phyloP scores from a whole-genome alignment of 129 eudicot species.

The Ambrosia artemisiifolia region DNA sequence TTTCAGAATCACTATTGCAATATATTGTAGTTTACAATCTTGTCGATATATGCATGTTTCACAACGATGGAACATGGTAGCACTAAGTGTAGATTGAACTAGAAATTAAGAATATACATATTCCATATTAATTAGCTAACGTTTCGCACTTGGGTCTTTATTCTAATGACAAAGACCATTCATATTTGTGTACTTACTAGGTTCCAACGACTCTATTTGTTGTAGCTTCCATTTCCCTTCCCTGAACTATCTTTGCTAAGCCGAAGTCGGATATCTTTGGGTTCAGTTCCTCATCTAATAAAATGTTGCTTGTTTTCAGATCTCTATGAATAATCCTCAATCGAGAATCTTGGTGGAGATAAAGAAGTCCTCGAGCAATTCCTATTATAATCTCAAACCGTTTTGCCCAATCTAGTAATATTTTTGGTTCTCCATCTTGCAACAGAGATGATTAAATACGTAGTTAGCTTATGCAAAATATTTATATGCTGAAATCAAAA shows the following conservation, averaged over 20 bases:
- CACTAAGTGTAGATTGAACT: neutral
- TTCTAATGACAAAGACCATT: neutral
- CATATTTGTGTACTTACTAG: conserved; percentile 12
- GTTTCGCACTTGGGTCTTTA: neutral
- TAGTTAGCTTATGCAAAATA: neutral
- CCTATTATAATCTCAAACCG: conserved; percentile 41
- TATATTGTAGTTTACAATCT: too few species aligned
- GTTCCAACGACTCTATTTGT: conserved; percentile 42
- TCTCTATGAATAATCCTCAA: conserved; percentile 37
- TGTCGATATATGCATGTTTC: too few species aligned
- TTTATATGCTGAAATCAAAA: neutral
- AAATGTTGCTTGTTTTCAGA: conserved; percentile 40
- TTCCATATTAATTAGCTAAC: neutral
- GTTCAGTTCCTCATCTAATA: conserved; percentile 39
- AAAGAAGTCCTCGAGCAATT: conserved; percentile 46
- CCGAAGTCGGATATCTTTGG: conserved; percentile 52
- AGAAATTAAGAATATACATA: neutral
- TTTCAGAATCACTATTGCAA: too few species aligned
- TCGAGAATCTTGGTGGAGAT: conserved; percentile 51
- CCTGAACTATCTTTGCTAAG: conserved; percentile 48
- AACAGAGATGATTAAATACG: neutral
- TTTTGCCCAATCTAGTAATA: conserved; percentile 27
- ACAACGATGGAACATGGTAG: neutral
- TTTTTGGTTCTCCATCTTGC: conserved; percentile 23
- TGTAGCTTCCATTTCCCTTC: conserved; percentile 37